Evolutionary conservation across 192 early-diverging fungal genomes (phyloP).

Genomic region (Backusella psychrophila): DNA sequence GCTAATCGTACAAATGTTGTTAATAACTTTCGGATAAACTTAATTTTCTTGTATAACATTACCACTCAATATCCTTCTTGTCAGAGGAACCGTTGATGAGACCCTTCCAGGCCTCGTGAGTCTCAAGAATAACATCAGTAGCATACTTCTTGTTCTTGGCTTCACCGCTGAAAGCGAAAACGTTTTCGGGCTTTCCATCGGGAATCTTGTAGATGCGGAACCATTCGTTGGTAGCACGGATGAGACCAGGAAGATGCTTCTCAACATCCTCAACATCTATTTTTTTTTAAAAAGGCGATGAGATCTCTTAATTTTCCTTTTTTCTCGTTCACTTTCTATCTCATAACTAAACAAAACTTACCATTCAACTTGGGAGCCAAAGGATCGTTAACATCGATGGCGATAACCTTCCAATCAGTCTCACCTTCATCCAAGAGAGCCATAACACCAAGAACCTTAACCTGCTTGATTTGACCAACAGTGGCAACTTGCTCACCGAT

Average conservation of each 20-base stretch:
- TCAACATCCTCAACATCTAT: constrained; percentile 98
- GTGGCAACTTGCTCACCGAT: constrained; percentile 94
- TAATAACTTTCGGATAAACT: constrained; percentile 1
- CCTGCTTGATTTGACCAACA: constrained; percentile 97
- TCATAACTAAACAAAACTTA: constrained; percentile 20
- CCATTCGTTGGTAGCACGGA: constrained; percentile 98
- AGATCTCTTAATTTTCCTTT: not conserved
- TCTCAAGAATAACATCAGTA: constrained; percentile 86
- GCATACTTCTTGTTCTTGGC: constrained; percentile 89
- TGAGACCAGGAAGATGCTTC: constrained; percentile 92
- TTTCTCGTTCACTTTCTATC: not conserved
- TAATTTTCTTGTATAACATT: constrained; percentile 18
- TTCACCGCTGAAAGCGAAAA: constrained; percentile 95
- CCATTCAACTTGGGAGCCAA: constrained; percentile 94
- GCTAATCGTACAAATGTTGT: constrained; percentile 34
- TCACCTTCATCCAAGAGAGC: constrained; percentile 99
- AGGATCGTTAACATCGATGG: constrained; percentile 97
- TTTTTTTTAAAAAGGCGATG: not conserved
- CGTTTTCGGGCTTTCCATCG: constrained; percentile 99
- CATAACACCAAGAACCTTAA: constrained; percentile 98
- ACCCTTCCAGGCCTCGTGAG: constrained; percentile 89
- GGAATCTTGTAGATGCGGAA: constrained; percentile 99
- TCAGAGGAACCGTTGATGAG: constrained; percentile 71
- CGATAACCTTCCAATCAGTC: constrained; percentile 99
- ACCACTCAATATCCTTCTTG: constrained; percentile 72